These are phyloP conservation scores for Discostella pseudostelligera DNA, from an alignment of 108 stramenopile species.

Conservation along the genomic window DNA sequence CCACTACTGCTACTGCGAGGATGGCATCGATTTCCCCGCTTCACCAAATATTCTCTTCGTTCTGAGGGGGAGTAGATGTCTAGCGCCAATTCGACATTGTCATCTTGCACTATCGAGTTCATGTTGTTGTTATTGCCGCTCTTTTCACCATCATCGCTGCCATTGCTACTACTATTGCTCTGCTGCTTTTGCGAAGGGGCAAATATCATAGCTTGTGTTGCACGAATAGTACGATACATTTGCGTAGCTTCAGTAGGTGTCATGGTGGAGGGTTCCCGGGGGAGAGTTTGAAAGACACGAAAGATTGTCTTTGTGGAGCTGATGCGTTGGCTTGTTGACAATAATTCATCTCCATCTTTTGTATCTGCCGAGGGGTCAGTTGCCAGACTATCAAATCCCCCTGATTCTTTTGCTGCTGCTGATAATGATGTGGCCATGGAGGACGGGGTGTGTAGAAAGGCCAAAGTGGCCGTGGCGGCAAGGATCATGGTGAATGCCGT, in stretches of 20 bases:
- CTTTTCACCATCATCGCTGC: background rate
- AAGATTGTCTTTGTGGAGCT: background rate
- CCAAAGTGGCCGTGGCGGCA: background rate
- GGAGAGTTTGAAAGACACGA: conserved; percentile 34
- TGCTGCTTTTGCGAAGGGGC: conserved; percentile 18
- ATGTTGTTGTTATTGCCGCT: background rate
- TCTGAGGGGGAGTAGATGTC: conserved; percentile 46
- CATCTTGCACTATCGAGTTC: background rate
- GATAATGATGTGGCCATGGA: background rate
- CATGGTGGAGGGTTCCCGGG: conserved; percentile 28
- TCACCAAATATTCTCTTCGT: conserved; percentile 38
- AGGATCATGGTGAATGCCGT: background rate
- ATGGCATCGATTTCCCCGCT: conserved; percentile 30
- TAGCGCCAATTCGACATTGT: conserved; percentile 9
- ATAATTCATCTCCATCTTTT: background rate
- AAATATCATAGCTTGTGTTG: conserved; percentile 39
- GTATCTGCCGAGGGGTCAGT: background rate
- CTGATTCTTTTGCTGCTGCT: background rate
- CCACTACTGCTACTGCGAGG: conserved; percentile 15
- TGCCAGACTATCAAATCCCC: too few relatives aligned
- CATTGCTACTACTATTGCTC: background rate
- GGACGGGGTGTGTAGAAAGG: background rate
- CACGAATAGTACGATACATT: conserved; percentile 21
- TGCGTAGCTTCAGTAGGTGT: conserved; percentile 13
- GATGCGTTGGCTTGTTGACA: background rate